Evolutionary conservation across 768 basidiomycete genomes (phyloP).

Genomic region (Psilocybe cubensis): DNA sequence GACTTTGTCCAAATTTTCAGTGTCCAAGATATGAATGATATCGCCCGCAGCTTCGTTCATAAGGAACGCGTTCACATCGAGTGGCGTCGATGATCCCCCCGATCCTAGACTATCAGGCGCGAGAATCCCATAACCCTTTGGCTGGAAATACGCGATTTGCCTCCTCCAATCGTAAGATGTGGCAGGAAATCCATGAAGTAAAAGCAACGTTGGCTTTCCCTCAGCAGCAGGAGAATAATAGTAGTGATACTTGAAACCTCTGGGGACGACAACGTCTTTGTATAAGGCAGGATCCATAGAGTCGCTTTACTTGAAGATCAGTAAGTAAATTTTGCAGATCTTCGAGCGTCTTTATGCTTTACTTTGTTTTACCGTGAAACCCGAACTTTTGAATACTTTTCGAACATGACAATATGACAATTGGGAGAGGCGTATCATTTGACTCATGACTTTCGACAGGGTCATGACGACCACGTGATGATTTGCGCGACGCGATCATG

Average conservation of each 20-base stretch:
- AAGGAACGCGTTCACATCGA: constrained; percentile 39
- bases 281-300: constrained; percentile 22
- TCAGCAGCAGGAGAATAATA: constrained; percentile 25
- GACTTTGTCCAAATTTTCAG: constrained; percentile 34
- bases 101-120: constrained; percentile 56
- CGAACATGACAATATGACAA: no score
- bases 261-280: constrained; percentile 36
- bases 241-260: constrained; percentile 45
- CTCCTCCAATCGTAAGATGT: constrained; percentile 42
- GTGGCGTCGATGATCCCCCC: constrained; percentile 51
- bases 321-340: no score
- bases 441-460: no score
- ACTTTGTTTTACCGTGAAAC: no score
- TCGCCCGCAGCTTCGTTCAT: constrained; percentile 42
- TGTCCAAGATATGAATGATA: constrained; percentile 44
- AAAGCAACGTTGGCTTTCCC: constrained; percentile 32
- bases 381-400: no score
- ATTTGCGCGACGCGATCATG: constrained; percentile 23
- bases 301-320: no score
- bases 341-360: no score
- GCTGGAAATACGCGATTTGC: constrained; percentile 41
- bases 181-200: constrained; percentile 52
- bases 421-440: no score
- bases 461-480: constrained; percentile 25
- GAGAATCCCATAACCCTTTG: constrained; percentile 46